Conservation (phyloP, 306 rosid genomes). For the Dryas octopetala region DNA sequence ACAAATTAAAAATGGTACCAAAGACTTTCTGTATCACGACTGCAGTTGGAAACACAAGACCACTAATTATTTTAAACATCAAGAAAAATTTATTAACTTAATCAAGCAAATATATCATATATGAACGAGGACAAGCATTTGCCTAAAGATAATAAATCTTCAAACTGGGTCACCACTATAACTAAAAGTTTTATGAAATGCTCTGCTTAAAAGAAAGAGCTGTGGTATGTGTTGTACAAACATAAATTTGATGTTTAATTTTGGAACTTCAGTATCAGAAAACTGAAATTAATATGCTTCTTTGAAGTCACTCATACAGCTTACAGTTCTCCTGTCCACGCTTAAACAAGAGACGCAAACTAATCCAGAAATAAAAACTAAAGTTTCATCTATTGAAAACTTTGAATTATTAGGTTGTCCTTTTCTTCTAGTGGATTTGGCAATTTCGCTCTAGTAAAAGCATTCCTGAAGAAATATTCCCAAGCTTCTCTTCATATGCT, state of each 20-base stretch:
- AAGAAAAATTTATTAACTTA: background rate
- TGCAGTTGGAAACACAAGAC: background rate
- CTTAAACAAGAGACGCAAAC: background rate
- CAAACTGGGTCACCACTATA: background rate
- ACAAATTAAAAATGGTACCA: conserved; percentile 10
- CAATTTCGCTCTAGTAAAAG: background rate
- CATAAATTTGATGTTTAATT: background rate
- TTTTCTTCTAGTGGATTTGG: background rate
- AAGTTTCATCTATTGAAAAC: too few species aligned
- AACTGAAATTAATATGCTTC: background rate
- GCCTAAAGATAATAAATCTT: background rate
- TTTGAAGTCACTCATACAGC: background rate
- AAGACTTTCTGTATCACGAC: background rate
- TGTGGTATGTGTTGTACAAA: background rate
- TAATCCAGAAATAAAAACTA: too few species aligned
- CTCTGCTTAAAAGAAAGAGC: background rate
- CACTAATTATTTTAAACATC: conserved; percentile 7
- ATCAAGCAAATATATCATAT: background rate
- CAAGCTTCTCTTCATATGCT: background rate
- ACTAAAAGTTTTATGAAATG: background rate
- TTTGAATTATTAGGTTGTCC: background rate
- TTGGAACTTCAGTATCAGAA: background rate
- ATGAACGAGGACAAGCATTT: background rate
- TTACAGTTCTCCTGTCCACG: background rate
- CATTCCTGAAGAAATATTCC: background rate